These are phyloP conservation scores for Aspergillus sp. DNA, from an alignment of 2,329 filamentous ascomycete genomes.

Conservation along the genomic window DNA sequence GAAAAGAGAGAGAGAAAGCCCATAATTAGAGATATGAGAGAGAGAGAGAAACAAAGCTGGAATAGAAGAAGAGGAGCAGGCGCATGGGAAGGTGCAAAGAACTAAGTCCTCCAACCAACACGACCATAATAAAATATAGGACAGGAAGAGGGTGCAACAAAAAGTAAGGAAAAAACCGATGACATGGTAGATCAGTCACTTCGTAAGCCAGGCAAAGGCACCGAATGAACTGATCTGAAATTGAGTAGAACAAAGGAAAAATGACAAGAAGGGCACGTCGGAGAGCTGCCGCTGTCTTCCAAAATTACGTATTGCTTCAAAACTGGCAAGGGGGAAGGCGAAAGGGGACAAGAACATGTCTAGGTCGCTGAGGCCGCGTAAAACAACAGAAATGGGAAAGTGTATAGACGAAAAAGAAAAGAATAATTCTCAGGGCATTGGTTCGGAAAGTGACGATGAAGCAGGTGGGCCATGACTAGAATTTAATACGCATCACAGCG, in stretches of 20 bases:
- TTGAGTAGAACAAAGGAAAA: constrained; percentile 1
- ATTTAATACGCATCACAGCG: constrained; percentile 14
- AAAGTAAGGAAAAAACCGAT: background rate
- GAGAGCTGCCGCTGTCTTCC: constrained; percentile 9
- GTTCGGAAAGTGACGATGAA: constrained; percentile 10
- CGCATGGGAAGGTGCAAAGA: background rate
- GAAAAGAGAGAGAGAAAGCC: background rate
- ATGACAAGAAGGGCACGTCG: constrained; percentile 1
- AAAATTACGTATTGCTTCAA: constrained; percentile 1
- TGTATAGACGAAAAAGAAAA: constrained; percentile 4
- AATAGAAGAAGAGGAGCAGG: constrained; percentile 5
- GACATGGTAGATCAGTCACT: background rate
- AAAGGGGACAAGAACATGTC: constrained; percentile 10
- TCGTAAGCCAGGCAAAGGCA: background rate
- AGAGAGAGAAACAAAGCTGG: background rate
- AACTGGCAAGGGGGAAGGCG: background rate
- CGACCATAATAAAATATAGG: background rate
- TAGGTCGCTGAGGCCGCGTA: constrained; percentile 22
- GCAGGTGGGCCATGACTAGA: constrained; percentile 4
- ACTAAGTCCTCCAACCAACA: background rate
- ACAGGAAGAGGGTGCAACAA: background rate
- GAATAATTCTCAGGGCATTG: constrained; percentile 7
- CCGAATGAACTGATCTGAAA: background rate
- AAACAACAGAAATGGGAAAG: constrained; percentile 4
- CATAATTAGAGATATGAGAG: background rate